phyloP scores from a whole-genome alignment of 2,329 filamentous ascomycete genomes.

The Karstenula rhodostoma region DNA sequence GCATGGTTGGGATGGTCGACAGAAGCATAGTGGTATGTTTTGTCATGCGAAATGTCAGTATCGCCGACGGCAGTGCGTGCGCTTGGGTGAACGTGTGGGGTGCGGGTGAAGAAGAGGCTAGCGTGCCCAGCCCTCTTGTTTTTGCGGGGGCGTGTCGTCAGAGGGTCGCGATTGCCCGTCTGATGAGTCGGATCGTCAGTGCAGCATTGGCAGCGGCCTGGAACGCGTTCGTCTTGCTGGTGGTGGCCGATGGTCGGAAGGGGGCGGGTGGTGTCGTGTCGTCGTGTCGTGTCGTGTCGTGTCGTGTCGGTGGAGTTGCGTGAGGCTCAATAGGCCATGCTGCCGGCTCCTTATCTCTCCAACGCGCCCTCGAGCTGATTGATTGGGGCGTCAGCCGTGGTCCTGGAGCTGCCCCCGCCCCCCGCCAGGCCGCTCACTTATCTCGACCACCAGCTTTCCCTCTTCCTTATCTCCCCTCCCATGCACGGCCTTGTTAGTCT shows the following conservation, averaged over 20 bases:
- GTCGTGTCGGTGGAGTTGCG: not conserved
- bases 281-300: not conserved
- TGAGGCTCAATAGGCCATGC: not conserved
- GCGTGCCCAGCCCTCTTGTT: not conserved
- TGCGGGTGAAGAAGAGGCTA: not conserved
- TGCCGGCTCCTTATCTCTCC: not conserved
- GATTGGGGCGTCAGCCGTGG: conserved; percentile 5
- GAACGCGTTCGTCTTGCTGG: not conserved
- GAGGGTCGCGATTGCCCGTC: not conserved
- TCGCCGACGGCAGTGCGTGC: conserved; percentile 1
- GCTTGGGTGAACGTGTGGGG: conserved; percentile 5
- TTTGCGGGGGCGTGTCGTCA: not conserved
- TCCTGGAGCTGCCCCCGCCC: not conserved
- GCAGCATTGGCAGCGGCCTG: not conserved
- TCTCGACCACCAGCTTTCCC: conserved; percentile 8
- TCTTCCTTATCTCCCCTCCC: conserved; percentile 11
- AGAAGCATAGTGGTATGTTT: not conserved
- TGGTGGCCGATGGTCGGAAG: not conserved
- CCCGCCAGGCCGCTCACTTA: conserved; percentile 1
- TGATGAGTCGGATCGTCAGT: not conserved
- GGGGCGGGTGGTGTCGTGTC: not conserved
- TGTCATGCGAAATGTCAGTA: not conserved
- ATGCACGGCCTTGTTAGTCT: not conserved
- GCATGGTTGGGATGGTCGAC: no score
- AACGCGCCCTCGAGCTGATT: conserved; percentile 5